Percentiles rank a stretch among this genome's conserved stretches.
Conservation (phyloP, 352 stramenopile species). For the Pythium rishiriense region DNA sequence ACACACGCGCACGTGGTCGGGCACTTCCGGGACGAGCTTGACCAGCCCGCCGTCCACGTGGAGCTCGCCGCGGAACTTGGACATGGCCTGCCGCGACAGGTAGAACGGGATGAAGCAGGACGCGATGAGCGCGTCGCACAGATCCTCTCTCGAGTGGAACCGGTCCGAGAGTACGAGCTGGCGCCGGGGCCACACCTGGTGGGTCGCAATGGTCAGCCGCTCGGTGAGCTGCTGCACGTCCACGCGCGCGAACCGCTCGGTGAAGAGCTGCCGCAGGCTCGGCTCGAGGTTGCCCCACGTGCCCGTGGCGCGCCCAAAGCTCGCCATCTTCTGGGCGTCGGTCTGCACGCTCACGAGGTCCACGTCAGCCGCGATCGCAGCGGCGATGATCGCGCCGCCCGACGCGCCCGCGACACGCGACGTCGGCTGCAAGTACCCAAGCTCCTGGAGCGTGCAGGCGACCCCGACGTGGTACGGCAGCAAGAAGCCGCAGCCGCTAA, state of each 20-base stretch:
- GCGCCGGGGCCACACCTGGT: conserved; percentile 67
- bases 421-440: conserved; percentile 41
- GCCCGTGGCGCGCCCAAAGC: conserved; percentile 47
- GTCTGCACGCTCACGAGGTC: conserved; percentile 57
- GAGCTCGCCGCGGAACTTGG: conserved; percentile 60
- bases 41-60: conserved; percentile 74
- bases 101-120: conserved; percentile 85
- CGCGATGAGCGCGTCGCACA: conserved; percentile 66
- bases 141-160: conserved; percentile 61
- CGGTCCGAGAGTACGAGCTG: conserved; percentile 48
- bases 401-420: conserved; percentile 77
- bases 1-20: conserved; percentile 69
- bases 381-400: conserved; percentile 63
- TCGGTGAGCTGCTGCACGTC: conserved; percentile 41
- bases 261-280: conserved; percentile 55
- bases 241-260: conserved; percentile 45
- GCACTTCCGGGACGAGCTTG: conserved; percentile 66
- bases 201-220: conserved; percentile 65
- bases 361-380: conserved; percentile 56
- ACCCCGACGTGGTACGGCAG: conserved; percentile 81
- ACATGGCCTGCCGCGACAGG: conserved; percentile 44
- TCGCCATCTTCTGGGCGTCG: conserved; percentile 58
- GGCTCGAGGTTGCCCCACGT: conserved; percentile 73
- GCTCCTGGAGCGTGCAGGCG: conserved; percentile 52
- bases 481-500: conserved; percentile 79